A percentile compares a stretch with the other conserved stretches of the same genome.
These are phyloP conservation scores for Ceratobasidium sp. DNA, from an alignment of 1,284 basidiomycete species.

Conservation along the genomic window DNA sequence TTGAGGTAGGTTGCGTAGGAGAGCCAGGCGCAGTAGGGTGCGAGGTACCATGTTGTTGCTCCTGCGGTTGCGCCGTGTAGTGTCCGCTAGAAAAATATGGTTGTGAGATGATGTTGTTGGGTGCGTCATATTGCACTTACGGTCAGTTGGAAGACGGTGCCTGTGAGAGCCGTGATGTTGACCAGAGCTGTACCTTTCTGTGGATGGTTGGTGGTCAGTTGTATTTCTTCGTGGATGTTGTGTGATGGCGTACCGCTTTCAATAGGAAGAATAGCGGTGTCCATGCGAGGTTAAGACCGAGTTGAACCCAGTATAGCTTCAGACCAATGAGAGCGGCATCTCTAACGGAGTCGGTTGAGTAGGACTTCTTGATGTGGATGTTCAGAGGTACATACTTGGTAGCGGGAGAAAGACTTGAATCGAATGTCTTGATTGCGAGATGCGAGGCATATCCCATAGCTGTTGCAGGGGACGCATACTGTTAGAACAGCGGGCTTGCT, in stretches of 20 bases:
- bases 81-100: slow-evolving; percentile 55
- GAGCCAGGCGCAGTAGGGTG: slow-evolving; percentile 74
- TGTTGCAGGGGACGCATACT: slow-evolving; percentile 46
- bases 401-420: slow-evolving; percentile 58
- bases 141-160: slow-evolving; percentile 71
- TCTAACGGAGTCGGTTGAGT: slow-evolving; percentile 9
- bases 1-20: slow-evolving; percentile 77
- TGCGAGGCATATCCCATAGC: slow-evolving; percentile 81
- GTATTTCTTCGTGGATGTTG: background rate
- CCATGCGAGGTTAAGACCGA: slow-evolving; percentile 76
- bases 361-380: no score
- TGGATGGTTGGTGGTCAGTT: background rate
- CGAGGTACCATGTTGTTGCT: slow-evolving; percentile 65
- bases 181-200: slow-evolving; percentile 68
- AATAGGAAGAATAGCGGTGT: slow-evolving; percentile 76
- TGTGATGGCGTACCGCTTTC: slow-evolving; percentile 56
- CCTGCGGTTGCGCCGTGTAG: slow-evolving; percentile 63
- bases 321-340: slow-evolving; percentile 56
- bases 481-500: slow-evolving; percentile 37
- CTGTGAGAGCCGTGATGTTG: slow-evolving; percentile 69
- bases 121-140: slow-evolving; percentile 54
- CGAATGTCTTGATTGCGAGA: slow-evolving; percentile 67
- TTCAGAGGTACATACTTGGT: slow-evolving; percentile 54
- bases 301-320: slow-evolving; percentile 74
- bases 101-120: slow-evolving; percentile 17